Evolutionary conservation across 441 rosid genomes (phyloP).

Genomic region (Populus hybrid): DNA sequence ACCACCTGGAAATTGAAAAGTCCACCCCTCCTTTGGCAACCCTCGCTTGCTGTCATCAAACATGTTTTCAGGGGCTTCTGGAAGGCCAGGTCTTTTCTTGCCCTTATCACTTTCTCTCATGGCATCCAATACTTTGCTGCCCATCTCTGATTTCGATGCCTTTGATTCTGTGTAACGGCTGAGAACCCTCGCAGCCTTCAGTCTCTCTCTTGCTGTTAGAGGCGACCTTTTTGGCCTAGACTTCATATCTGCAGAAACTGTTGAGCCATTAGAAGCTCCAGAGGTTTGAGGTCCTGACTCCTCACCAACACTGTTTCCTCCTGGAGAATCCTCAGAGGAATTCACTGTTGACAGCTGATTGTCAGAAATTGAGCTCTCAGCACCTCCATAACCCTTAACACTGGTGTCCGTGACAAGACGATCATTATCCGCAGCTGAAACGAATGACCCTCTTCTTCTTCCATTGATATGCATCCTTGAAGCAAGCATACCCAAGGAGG

Average conservation of each 20-base stretch:
- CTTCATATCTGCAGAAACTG: constrained; percentile 21
- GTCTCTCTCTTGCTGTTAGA: constrained; percentile 75
- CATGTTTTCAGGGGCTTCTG: constrained; percentile 85
- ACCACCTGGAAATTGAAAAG: constrained; percentile 74
- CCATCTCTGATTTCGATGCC: constrained; percentile 54
- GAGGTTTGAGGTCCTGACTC: constrained; percentile 22
- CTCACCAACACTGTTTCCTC: constrained; percentile 9
- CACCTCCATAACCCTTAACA: constrained; percentile 29
- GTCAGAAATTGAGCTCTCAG: constrained; percentile 27
- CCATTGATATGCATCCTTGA: constrained; percentile 26
- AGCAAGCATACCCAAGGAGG: constrained; percentile 20
- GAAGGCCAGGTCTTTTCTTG: constrained; percentile 67
- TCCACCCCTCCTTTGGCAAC: constrained; percentile 72
- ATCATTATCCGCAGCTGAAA: constrained; percentile 42
- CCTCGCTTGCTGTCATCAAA: constrained; percentile 89
- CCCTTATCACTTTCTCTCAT: constrained; percentile 70
- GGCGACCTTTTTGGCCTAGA: constrained; percentile 41
- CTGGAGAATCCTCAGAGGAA: constrained; percentile 22
- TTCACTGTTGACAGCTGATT: constrained; percentile 18
- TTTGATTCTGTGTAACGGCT: constrained; percentile 59
- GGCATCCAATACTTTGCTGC: constrained; percentile 71
- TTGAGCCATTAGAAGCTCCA: constrained; percentile 37
- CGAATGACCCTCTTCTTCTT: constrained; percentile 31
- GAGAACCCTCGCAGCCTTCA: constrained; percentile 77
- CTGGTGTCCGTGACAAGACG: constrained; percentile 30